Conservation (phyloP, 73 alveolate species). For the Blepharisma stoltei region DNA sequence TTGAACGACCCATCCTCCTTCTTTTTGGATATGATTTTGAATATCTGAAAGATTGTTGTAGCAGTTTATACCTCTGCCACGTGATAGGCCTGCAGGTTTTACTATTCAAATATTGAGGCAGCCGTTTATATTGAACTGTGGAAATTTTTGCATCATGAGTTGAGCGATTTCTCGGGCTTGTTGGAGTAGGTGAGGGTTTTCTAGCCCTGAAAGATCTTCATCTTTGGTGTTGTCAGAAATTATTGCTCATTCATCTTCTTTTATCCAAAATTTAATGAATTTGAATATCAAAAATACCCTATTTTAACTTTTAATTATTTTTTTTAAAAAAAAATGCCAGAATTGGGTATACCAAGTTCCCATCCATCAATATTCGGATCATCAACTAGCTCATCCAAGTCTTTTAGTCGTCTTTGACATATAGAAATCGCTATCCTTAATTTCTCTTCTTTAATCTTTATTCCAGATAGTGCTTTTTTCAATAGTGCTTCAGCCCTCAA, state of each 20-base stretch:
- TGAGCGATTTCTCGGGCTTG: slow-evolving; percentile 58
- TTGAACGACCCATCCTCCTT: slow-evolving; percentile 88
- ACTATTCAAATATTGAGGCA: slow-evolving; percentile 94
- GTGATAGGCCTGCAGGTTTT: slow-evolving; percentile 94
- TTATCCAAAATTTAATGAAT: slow-evolving; percentile 47
- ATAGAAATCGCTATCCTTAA: slow-evolving; percentile 74
- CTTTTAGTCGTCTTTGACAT: slow-evolving; percentile 74
- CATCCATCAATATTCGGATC: slow-evolving; percentile 68
- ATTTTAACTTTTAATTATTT: slow-evolving; percentile 58
- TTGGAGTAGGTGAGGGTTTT: slow-evolving; percentile 49
- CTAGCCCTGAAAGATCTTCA: slow-evolving; percentile 61
- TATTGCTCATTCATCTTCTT: slow-evolving; percentile 69
- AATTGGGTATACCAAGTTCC: slow-evolving; percentile 92
- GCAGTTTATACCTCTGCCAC: slow-evolving; percentile 97
- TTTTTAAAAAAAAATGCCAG: slow-evolving; percentile 78
- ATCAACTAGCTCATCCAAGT: slow-evolving; percentile 85
- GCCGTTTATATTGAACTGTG: slow-evolving; percentile 84
- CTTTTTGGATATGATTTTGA: slow-evolving; percentile 79
- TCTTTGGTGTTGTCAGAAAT: slow-evolving; percentile 42
- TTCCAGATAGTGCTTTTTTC: slow-evolving; percentile 40
- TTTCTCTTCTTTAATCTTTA: slow-evolving; percentile 57
- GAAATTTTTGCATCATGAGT: slow-evolving; percentile 71
- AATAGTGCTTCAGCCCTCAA: slow-evolving; percentile 70
- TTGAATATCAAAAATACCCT: slow-evolving; percentile 68
- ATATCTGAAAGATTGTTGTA: slow-evolving; percentile 87